Conservation (phyloP, 331 rosid species). For the Prunus yedoensis region DNA sequence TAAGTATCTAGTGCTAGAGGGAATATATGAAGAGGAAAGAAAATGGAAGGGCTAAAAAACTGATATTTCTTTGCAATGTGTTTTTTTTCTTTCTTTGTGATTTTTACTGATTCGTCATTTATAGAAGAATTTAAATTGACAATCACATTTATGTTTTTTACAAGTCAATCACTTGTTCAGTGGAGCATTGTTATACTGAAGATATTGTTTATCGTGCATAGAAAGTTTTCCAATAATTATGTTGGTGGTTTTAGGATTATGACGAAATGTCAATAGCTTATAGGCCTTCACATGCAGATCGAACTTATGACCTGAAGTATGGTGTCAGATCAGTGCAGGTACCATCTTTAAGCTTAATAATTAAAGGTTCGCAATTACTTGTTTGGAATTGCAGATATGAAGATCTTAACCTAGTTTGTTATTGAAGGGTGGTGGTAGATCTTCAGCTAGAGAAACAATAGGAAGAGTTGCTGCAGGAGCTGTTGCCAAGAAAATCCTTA, state of each 20-base stretch:
- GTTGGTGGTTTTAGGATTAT: constrained; percentile 67
- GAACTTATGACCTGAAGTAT: constrained; percentile 96
- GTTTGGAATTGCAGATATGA: neutral
- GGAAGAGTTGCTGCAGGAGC: constrained; percentile 99
- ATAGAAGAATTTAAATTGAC: neutral
- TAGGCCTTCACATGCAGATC: constrained; percentile 99
- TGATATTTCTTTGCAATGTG: neutral
- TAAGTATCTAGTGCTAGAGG: constrained; percentile 48
- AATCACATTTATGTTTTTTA: neutral
- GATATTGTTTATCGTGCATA: constrained; percentile 10
- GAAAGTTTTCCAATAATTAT: constrained; percentile 2
- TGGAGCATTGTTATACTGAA: neutral
- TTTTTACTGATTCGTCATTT: neutral
- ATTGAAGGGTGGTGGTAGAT: constrained; percentile 97
- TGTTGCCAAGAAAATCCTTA: constrained; percentile 86
- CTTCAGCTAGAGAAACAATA: constrained; percentile 98
- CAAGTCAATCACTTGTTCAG: neutral
- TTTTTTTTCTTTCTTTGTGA: neutral
- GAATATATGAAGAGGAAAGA: neutral
- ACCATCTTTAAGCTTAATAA: constrained; percentile 30
- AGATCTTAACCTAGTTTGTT: constrained; percentile 21
- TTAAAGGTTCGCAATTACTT: neutral
- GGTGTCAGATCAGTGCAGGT: constrained; percentile 97
- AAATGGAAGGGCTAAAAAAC: neutral
- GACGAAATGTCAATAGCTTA: constrained; percentile 88